Evolutionary conservation across 2,329 filamentous ascomycete genomes (phyloP).

Genomic region (Cladosporium velox): DNA sequence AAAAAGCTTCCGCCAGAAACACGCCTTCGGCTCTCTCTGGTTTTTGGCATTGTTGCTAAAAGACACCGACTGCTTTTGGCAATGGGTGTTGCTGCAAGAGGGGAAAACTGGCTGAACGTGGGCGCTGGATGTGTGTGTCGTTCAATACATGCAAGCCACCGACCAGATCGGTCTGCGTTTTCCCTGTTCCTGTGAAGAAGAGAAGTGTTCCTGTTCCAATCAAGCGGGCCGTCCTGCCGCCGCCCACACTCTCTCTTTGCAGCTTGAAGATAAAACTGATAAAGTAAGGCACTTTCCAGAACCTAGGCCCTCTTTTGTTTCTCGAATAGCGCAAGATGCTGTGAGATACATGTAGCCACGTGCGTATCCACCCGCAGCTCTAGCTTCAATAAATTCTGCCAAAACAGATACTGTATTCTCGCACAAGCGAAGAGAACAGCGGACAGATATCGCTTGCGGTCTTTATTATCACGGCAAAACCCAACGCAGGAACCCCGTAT

Average conservation of each 20-base stretch:
- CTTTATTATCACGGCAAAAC: not conserved
- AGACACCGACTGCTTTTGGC: not conserved
- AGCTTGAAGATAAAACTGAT: not conserved
- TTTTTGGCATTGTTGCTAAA: not conserved
- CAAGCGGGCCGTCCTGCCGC: conserved; percentile 1
- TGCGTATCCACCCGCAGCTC: not conserved
- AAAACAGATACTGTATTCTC: not conserved
- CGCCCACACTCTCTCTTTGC: no score
- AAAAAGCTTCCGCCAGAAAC: not conserved
- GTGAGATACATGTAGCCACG: no score
- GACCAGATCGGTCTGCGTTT: not conserved
- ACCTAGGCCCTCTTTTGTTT: not conserved
- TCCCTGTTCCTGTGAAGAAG: conserved; percentile 1
- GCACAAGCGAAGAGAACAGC: not conserved
- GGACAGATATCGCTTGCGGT: not conserved
- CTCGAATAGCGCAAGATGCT: no score
- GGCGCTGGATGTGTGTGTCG: not conserved
- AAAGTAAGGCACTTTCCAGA: not conserved
- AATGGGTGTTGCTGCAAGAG: not conserved
- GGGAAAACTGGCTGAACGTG: not conserved
- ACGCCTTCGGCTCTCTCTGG: not conserved
- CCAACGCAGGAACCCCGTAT: not conserved
- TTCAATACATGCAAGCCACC: not conserved
- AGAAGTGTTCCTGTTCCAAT: not conserved
- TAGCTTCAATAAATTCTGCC: not conserved